phyloP scores from a whole-genome alignment of 176 grass and related monocot genomes.

The Tuctoria greenei region DNA sequence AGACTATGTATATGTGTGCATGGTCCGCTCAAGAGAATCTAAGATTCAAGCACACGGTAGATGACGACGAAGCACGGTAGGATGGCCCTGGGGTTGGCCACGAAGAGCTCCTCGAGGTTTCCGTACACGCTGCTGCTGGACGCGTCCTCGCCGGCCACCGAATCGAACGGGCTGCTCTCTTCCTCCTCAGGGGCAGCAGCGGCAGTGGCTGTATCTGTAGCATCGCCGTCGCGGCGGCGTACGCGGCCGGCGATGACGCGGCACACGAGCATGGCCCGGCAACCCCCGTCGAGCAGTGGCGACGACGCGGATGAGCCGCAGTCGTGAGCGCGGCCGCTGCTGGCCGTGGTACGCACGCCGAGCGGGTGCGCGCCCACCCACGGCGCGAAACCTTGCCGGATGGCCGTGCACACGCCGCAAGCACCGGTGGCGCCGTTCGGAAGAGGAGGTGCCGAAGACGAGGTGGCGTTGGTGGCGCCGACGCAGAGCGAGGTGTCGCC shows the following conservation, averaged over 20 bases:
- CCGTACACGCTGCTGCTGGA: conserved; percentile 45
- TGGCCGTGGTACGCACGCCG: conserved; percentile 74
- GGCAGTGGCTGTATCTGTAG: too few species aligned
- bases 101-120: conserved; percentile 87
- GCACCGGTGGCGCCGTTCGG: background rate
- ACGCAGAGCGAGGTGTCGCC: conserved; percentile 60
- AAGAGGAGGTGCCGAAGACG: background rate
- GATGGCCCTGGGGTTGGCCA: conserved; percentile 89
- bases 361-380: conserved; percentile 41
- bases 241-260: conserved; percentile 92
- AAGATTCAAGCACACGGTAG: conserved; percentile 57
- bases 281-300: background rate
- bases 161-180: conserved; percentile 52
- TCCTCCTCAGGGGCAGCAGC: background rate
- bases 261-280: conserved; percentile 87
- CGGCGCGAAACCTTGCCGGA: conserved; percentile 67
- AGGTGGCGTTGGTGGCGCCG: background rate
- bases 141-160: conserved; percentile 57
- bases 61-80: conserved; percentile 96
- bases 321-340: conserved; percentile 75
- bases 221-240: background rate
- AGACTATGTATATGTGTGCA: background rate
- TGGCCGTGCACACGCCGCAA: conserved; percentile 71
- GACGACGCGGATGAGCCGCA: background rate
- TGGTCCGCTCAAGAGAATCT: background rate